Base-by-base conservation (phyloP, 1,284 basidiomycete species). In the Clitocybe nebularis region DNA sequence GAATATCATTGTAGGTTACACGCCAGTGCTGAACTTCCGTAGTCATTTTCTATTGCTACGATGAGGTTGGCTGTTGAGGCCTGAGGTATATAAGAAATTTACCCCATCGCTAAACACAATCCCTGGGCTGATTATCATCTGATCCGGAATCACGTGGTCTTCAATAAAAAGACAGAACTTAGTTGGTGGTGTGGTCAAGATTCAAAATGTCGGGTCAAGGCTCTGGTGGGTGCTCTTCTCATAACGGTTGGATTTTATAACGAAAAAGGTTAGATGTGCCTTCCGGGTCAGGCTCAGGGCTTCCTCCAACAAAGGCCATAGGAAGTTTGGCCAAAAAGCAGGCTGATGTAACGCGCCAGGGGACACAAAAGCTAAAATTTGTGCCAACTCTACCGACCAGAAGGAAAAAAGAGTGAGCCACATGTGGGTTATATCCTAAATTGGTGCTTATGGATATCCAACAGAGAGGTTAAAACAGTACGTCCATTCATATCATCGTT, bases 1-100 rank as follows among this genome's bases (percentile, higher is more conserved):
- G 89, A 47, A 92, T 80, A 25, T 90, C 82, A 52, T 92, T 89
- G 69, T 93, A 93, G 11, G 89, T 91, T 39, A 82, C 71, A 43
- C 69, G 77, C 58, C 76, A 54, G 56, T 89, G 87, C 54, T 79
- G 63, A 33, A 77, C 68, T 54, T 77, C 68, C 47, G 56, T 61
- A 36, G 61, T 45, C 69, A 71, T 72, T 17, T 40, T 40, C 19
- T 16, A 5, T 9, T 30, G 5, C n/a, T 14, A 17, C n/a, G 29
- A 16, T 16, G 19, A 6, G 11, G 11, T 30, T 11, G 28, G 16
- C 7, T 32, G 29, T 16, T 16, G 29, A 3, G 19, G 7, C 6
- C 19, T 32, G 13, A 32, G 7, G 29, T 14, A 4, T 13, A 32
- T 16, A 17, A 14, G 29, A 5, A n/a, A n/a, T n/a, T n/a, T n/a